These are phyloP conservation scores for Fusarium sp. DNA, from an alignment of 2,329 filamentous ascomycete species.

Conservation along the genomic window DNA sequence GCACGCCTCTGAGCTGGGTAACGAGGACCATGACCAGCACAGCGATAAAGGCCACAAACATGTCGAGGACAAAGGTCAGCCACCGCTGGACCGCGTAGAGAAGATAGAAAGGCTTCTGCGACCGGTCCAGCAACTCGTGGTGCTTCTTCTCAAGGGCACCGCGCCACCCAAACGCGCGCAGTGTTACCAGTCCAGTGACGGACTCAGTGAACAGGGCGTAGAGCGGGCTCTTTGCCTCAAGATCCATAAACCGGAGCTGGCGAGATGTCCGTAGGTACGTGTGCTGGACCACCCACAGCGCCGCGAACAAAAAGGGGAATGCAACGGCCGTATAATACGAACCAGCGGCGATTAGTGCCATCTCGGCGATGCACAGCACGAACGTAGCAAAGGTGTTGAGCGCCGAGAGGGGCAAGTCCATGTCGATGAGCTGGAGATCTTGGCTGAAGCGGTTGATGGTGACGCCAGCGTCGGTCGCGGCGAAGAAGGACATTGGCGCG, in stretches of 20 bases:
- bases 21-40: conserved; percentile 32
- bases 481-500: conserved; percentile 52
- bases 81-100: conserved; percentile 46
- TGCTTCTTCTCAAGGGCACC: conserved; percentile 49
- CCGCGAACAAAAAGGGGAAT: conserved; percentile 21
- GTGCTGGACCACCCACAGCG: conserved; percentile 30
- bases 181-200: conserved; percentile 58
- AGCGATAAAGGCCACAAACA: conserved; percentile 37
- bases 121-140: conserved; percentile 52
- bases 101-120: conserved; percentile 61
- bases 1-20: conserved; percentile 22
- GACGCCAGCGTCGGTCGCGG: conserved; percentile 48
- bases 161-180: conserved; percentile 63
- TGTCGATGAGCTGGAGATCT: conserved; percentile 54
- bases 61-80: conserved; percentile 40
- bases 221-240: conserved; percentile 62
- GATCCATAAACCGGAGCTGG: conserved; percentile 63
- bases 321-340: conserved; percentile 35
- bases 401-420: conserved; percentile 46
- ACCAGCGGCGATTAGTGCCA: conserved; percentile 32
- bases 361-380: conserved; percentile 36
- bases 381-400: conserved; percentile 40
- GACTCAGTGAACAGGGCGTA: conserved; percentile 64
- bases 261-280: conserved; percentile 62
- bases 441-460: conserved; percentile 55